Base-by-base conservation (phyloP, 176 grass and related monocot species). In the Pontederia crassipes region DNA sequence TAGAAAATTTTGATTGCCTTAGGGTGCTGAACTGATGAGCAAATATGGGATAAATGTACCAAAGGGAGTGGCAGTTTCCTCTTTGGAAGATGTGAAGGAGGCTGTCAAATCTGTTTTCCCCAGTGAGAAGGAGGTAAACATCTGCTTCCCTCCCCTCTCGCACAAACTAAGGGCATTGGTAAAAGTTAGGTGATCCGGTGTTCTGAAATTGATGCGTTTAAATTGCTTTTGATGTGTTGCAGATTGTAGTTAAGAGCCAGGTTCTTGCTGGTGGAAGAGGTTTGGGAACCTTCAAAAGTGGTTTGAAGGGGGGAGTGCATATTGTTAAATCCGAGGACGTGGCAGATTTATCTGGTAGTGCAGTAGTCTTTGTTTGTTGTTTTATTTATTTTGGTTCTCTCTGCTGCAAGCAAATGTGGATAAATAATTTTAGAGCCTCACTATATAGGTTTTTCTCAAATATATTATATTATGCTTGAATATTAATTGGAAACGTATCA, bases 171-270 rank as follows among this genome's bases (percentile, higher is more conserved):
- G 32, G 3, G 6, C 32, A 40, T 40, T 40, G 32, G 32, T 40
- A 40, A 40, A 40, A 3, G 32, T 40, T 40, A 40, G 32, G 32
- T 7, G 32, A 7, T 40, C 32, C 32, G 4, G 6, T 40, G 32
- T 40, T 7, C 6, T 40, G 32, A 40, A 40, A 40, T 40, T 12
- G 9, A 47, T 9, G 46, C 45, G 24, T 27, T 51, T 27, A 11
- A 49, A 13, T 4, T 13, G 48, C 24, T 65, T 28, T 75, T 13
- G n/a, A 27, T 10, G 48, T 11, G 18, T 48, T 75, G 52, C 82
- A 98, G 93, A 77, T 98, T 71, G 93, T 98, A 65, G 93, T 98
- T 57, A 98, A 98, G 69, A 98, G 93, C 65, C 94, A 98, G 79
- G 89, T 98, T 76, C 94, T 98, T 65, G 94, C 94, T 77, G 88